phyloP scores from a whole-genome alignment of 805 yeast species.

The Spathaspora hagerdaliae region DNA sequence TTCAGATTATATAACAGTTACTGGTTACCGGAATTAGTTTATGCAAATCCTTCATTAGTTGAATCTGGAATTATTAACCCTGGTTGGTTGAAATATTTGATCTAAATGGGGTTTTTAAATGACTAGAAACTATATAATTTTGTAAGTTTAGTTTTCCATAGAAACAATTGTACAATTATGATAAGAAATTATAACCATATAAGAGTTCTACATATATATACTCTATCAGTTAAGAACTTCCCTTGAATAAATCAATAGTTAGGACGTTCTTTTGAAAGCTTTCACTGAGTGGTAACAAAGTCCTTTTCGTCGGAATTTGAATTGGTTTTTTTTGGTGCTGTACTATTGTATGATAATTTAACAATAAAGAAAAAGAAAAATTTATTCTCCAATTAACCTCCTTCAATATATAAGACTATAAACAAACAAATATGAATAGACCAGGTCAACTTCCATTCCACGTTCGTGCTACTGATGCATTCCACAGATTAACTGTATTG shows the following conservation, averaged over 20 bases:
- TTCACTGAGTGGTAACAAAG: too few relatives aligned
- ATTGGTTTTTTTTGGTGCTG: too few relatives aligned
- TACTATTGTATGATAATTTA: neutral
- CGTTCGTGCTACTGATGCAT: conserved; percentile 41
- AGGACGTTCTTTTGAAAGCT: too few relatives aligned
- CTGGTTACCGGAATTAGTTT: conserved; percentile 40
- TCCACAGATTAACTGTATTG: conserved; percentile 40
- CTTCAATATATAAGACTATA: too few relatives aligned
- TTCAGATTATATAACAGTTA: conserved; percentile 34
- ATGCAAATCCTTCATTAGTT: conserved; percentile 37
- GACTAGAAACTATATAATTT: neutral
- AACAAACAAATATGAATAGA: neutral
- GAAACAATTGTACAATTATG: neutral
- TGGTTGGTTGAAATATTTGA: conserved; percentile 36
- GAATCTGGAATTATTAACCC: conserved; percentile 29
- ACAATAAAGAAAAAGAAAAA: neutral
- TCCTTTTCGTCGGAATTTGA: neutral
- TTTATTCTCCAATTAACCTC: neutral
- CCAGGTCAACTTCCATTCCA: conserved; percentile 29
- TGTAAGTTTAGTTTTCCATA: neutral
- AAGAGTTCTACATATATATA: too few relatives aligned
- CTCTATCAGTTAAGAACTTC: too few relatives aligned
- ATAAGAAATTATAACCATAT: too few relatives aligned
- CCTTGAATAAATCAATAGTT: too few relatives aligned
- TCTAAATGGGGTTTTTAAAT: conserved; percentile 13